Percentiles rank a stretch among this genome's conserved stretches.
These are phyloP conservation scores for Pseudogymnoascus sp. DNA, from an alignment of 2,329 filamentous ascomycete species.

Conservation along the genomic window DNA sequence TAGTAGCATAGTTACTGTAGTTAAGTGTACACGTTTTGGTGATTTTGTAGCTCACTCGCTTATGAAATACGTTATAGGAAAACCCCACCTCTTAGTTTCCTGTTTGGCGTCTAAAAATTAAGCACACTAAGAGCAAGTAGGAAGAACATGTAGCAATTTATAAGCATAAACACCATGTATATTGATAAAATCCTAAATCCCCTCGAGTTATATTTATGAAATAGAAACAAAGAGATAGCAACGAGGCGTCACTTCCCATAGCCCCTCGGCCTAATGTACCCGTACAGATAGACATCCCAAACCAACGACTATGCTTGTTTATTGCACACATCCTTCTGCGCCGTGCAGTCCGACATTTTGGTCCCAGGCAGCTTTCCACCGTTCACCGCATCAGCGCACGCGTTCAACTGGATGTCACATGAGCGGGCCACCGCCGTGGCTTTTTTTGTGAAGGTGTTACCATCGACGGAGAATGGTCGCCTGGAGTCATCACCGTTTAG, in stretches of 20 bases:
- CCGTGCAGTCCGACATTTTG: conserved; percentile 17
- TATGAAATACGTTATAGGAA: background rate
- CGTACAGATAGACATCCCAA: background rate
- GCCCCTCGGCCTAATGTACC: background rate
- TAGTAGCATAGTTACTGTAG: no score
- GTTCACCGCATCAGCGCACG: conserved; percentile 50
- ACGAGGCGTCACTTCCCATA: background rate
- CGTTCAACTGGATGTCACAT: conserved; percentile 57
- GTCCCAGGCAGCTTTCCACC: conserved; percentile 28
- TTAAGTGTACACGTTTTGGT: no score
- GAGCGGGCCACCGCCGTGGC: conserved; percentile 47
- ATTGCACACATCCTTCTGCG: conserved; percentile 18
- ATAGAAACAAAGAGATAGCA: background rate
- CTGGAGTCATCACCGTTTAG: conserved; percentile 38
- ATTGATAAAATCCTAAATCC: background rate
- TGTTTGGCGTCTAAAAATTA: background rate
- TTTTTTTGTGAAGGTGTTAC: conserved; percentile 48
- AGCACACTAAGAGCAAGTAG: background rate
- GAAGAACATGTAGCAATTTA: background rate
- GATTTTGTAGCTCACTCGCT: no score
- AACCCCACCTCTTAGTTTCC: background rate
- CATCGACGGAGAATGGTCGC: conserved; percentile 48
- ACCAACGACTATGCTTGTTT: background rate
- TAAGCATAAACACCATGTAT: background rate
- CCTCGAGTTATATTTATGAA: background rate